Evolutionary conservation across 1,139 yeast species (phyloP).

Genomic region (Pichia norvegensis): DNA sequence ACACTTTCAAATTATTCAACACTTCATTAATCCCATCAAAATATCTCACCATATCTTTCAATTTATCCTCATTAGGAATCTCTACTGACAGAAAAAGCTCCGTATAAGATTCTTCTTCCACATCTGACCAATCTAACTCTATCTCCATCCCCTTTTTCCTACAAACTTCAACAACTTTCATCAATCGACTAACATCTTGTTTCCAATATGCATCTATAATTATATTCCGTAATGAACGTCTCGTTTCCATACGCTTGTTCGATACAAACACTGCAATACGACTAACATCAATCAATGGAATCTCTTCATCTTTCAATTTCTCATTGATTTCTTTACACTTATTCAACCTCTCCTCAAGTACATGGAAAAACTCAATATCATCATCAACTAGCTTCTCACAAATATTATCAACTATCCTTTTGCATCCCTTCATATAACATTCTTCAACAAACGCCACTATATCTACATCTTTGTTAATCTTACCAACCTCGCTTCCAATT

Average conservation of each 20-base stretch:
- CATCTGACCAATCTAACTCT: not conserved
- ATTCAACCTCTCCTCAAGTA: not conserved
- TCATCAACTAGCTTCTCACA: not conserved
- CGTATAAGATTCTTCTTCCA: not conserved
- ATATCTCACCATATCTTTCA: constrained; percentile 5
- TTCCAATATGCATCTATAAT: too few relatives aligned
- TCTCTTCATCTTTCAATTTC: not conserved
- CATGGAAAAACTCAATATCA: not conserved
- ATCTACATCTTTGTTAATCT: not conserved
- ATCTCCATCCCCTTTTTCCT: too few relatives aligned
- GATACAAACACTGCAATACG: not conserved
- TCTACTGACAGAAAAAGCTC: not conserved
- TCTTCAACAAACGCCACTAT: not conserved
- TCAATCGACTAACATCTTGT: not conserved
- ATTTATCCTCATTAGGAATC: constrained; percentile 5
- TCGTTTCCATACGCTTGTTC: not conserved
- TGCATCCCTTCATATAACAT: not conserved
- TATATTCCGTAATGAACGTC: not conserved
- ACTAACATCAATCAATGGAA: not conserved
- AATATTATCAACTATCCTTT: not conserved
- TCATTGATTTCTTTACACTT: not conserved
- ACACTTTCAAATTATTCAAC: not conserved
- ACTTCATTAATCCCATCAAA: constrained; percentile 2
- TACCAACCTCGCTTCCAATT: not conserved
- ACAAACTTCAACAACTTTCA: not conserved